Percentiles rank a stretch among this genome's conserved stretches.
Evolutionary conservation across 2,329 filamentous ascomycete genomes (phyloP).

Genomic region (Talaromyces sp.): DNA sequence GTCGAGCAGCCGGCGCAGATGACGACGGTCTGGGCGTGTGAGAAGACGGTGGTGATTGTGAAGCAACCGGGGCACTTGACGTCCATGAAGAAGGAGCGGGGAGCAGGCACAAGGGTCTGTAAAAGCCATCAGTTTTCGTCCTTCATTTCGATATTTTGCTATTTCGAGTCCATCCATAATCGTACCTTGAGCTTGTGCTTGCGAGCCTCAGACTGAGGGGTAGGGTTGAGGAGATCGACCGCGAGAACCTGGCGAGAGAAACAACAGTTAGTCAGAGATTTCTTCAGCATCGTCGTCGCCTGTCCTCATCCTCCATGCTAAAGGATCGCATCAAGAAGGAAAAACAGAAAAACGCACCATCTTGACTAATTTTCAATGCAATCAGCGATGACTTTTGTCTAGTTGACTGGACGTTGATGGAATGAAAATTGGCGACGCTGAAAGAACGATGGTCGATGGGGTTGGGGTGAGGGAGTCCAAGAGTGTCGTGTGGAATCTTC

Average conservation of each 20-base stretch:
- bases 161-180: slow-evolving; percentile 15
- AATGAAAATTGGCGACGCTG: slow-evolving; percentile 18
- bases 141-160: neutral
- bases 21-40: slow-evolving; percentile 99
- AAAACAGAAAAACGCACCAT: slow-evolving; percentile 35
- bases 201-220: slow-evolving; percentile 93
- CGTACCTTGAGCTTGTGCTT: slow-evolving; percentile 99
- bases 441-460: slow-evolving; percentile 33
- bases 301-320: neutral
- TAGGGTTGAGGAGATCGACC: slow-evolving; percentile 99
- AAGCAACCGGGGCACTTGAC: slow-evolving; percentile 99
- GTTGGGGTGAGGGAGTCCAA: neutral
- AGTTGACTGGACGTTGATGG: slow-evolving; percentile 36
- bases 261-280: slow-evolving; percentile 19
- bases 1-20: slow-evolving; percentile 99
- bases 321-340: no score
- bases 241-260: slow-evolving; percentile 79
- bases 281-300: neutral
- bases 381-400: slow-evolving; percentile 39
- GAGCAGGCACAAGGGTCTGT: slow-evolving; percentile 87
- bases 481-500: slow-evolving; percentile 3
- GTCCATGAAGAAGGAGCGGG: slow-evolving; percentile 99
- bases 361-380: slow-evolving; percentile 40
- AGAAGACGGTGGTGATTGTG: slow-evolving; percentile 99
- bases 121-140: neutral